Percentiles rank a stretch among this genome's conserved stretches.
phyloP scores from a whole-genome alignment of 805 yeast genomes.

The Hanseniaspora pseudoguilliermondii region DNA sequence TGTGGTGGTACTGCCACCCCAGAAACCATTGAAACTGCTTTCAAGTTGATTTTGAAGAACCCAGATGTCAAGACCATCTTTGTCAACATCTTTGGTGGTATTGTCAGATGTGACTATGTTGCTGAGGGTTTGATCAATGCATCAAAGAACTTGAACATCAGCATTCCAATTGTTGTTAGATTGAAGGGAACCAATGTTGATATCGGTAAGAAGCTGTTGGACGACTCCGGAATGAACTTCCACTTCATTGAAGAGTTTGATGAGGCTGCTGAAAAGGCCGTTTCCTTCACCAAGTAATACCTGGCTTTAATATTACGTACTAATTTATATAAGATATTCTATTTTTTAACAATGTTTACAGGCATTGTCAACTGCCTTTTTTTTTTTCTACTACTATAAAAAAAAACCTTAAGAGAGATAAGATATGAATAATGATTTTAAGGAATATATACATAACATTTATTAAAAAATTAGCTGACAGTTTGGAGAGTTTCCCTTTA shows the following conservation, averaged over 20 bases:
- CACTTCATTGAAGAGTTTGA: conserved; percentile 85
- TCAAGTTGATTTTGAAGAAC: conserved; percentile 83
- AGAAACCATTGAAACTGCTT: conserved; percentile 92
- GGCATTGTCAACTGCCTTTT: background rate
- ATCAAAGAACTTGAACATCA: conserved; percentile 77
- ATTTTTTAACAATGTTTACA: background rate
- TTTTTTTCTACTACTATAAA: background rate
- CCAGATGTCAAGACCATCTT: conserved; percentile 84
- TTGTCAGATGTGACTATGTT: conserved; percentile 97
- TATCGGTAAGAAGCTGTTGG: conserved; percentile 74
- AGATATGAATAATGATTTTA: background rate
- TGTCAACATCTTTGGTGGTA: conserved; percentile 98
- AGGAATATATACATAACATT: background rate
- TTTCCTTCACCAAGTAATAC: conserved; percentile 42
- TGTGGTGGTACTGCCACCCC: conserved; percentile 99
- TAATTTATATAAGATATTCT: too few species aligned
- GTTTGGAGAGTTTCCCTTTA: too few species aligned
- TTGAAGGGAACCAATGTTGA: conserved; percentile 95
- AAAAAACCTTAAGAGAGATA: background rate
- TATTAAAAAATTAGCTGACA: too few species aligned
- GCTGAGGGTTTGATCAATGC: conserved; percentile 96
- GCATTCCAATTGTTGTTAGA: conserved; percentile 93
- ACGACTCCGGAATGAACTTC: conserved; percentile 82
- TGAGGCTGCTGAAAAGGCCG: conserved; percentile 93
- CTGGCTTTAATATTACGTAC: too few species aligned